Evolutionary conservation across 2,329 filamentous ascomycete genomes (phyloP), one percentile per base, ranked within the genome.

Genomic region (Elsinoe fawcettii): DNA sequence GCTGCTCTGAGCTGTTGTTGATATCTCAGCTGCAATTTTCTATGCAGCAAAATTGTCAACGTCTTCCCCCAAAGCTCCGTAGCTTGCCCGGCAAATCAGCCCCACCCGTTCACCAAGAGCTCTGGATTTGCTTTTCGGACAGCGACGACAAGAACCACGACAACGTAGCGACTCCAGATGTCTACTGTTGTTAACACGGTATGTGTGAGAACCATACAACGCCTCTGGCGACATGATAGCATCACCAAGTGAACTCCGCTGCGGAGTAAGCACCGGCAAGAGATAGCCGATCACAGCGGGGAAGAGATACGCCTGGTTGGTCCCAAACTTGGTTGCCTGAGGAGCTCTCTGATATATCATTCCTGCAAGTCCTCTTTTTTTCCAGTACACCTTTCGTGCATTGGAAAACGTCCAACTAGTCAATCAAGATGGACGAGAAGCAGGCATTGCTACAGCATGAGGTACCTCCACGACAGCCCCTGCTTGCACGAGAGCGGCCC

Each of bases 271-370:
- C 41, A 25, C 18, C 46, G 46, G 46, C 25, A 18, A 51, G 25
- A 51, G 46, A 51, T 51, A 51, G 46, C 46, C 46, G 46, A 51
- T 51, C 25, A 34, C 25, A 32, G 46, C 23, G 46, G 46, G 46
- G 46, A 11, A 25, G 9, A 51, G 30, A 32, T 46, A 46, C 46
- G 25, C 27, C 25, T 32, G 46, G 46, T 51, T 51, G 46, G 46
- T 34, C 23, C 12, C 18, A 32, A 25, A 51, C 9, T 18, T 51
- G 46, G 46, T 51, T 20, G 46, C 46, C 46, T 51, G 46, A 51
- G 46, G 14, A 22, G 25, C 16, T 18, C 46, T 6, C 18, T 32
- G 25, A 12, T 44, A 32, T 51, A 51, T 51, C 27, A 6, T 14
- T 51, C 46, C 25, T 51, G 6, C 27, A 14, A 23, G 2, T 14